Evolutionary conservation across 208 protist genomes (phyloP), one percentile per base, ranked within the genome.

Genomic region (Trypanosoma brucei): DNA sequence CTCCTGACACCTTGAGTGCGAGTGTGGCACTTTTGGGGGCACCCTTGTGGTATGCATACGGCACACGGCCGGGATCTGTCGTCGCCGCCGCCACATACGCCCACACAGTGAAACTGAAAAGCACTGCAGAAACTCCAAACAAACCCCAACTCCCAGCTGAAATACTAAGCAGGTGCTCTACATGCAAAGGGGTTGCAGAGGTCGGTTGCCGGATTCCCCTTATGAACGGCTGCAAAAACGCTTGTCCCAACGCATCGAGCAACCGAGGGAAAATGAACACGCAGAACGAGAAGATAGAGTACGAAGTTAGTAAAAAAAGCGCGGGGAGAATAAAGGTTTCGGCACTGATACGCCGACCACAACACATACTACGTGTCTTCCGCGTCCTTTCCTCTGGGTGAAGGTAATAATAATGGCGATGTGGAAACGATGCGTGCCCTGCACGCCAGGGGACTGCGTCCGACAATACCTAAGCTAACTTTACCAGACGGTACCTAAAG

Each of bases 261-360:
- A 76, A 80, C 46, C 82, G 62, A 36, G 85, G 84, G 59, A 95
- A 95, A 0, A 95, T 48, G 52, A 90, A 95, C 1, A 60, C 59
- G 58, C 88, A 95, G 65, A 88, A 92, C 50, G 79, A 86, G 22
- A 22, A 22, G 22, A 22, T 22, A 22, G 22, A 22, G 22, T 22
- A 22, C 22, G 22, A 22, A 22, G 85, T 90, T 46, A 83, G 64
- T 34, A 82, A 34, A 22, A 89, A 69, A 14, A 95, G 72, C 1
- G 62, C 52, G 2, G 67, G 61, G 33, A 94, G 76, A 55, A 92
- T 75, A 38, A 80, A 6, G 45, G 83, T 49, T 64, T 92, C 85
- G 52, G 68, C 70, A 33, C 65, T 59, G 44, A 75, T 84, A 44
- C 77, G 76, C 46, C 71, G 72, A 50, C 77, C 68, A 31, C 62